Base-by-base conservation (phyloP, 1,284 basidiomycete species). In the Marasmius tenuissimus region DNA sequence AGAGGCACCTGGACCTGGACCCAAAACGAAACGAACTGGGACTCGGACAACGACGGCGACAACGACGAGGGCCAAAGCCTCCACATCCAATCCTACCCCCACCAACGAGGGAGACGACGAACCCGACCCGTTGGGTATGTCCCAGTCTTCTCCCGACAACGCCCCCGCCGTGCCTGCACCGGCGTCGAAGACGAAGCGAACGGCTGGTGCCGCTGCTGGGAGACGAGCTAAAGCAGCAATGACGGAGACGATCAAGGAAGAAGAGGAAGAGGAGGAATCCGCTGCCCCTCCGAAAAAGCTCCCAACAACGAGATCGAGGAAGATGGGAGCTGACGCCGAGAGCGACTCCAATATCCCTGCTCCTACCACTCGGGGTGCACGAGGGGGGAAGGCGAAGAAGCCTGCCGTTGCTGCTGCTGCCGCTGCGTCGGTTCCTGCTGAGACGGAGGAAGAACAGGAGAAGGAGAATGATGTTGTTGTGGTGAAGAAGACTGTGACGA, bases 191-290 rank as follows among this genome's bases (percentile, higher is more conserved):
- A 27, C 27, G 27, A 27, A 27, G 27, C 27, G 27, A 27, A 4
- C 27, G 2, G 27, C 27, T 27, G 27, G 27, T 27, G 4, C 27
- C n/a, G 45, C n/a, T n/a, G 40, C n/a, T 2, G 45, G 45, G 16
- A 10, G 45, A 47, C 45, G 45, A 2, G 45, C 11, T 10, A 47
- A 47, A 47, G 33, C 48, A n/a, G 35, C 14, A 16, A 18, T 48
- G 22, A n/a, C 48, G 14, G 40, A 33, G 27, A 53, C 50, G 49
- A 39, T 59, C 58, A 59, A 59, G 40, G 58, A 59, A 39, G 58
- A 59, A 22, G 50, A 49, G 22, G 34, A 14, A 14, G 38, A 42
- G n/a, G 56, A 3, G 1, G 56, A 48, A 7, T 18, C 22, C 40
- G 6, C 11, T 42, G 12, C 40, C n/a, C 40, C 40, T 2, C 2